Evolutionary conservation across 148 eudicot species (phyloP).

Genomic region (Cornus florida): DNA sequence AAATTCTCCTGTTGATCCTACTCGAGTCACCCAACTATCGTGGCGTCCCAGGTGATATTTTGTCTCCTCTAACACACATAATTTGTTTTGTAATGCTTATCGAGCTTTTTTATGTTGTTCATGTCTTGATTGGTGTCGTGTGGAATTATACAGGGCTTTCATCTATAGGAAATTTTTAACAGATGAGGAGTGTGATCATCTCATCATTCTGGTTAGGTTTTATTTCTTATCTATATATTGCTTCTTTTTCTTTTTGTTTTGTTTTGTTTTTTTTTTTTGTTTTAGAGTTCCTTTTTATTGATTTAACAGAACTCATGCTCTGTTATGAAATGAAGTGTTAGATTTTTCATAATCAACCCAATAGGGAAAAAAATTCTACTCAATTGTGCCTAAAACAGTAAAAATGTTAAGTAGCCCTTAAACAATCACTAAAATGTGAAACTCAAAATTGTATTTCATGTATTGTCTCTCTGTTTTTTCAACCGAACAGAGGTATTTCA

Average conservation of each 20-base stretch:
- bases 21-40: conserved; percentile 78
- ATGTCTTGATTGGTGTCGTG: background rate
- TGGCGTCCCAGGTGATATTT: conserved; percentile 69
- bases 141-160: conserved; percentile 56
- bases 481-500: too few species aligned
- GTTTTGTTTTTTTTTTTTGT: too few species aligned
- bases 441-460: background rate
- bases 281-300: background rate
- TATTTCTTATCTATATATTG: background rate
- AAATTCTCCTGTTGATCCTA: conserved; percentile 49
- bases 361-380: too few species aligned
- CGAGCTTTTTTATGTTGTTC: conserved; percentile 1
- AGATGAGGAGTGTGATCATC: conserved; percentile 88
- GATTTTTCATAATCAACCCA: too few species aligned
- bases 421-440: background rate
- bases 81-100: background rate
- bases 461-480: too few species aligned
- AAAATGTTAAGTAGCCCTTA: too few species aligned
- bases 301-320: background rate
- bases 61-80: background rate
- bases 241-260: too few species aligned
- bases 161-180: conserved; percentile 61
- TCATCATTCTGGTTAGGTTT: conserved; percentile 56
- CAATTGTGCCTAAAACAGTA: too few species aligned
- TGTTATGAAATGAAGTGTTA: background rate